Evolutionary conservation across 2,329 filamentous ascomycete species (phyloP).

Genomic region (Colletotrichum musicola): DNA sequence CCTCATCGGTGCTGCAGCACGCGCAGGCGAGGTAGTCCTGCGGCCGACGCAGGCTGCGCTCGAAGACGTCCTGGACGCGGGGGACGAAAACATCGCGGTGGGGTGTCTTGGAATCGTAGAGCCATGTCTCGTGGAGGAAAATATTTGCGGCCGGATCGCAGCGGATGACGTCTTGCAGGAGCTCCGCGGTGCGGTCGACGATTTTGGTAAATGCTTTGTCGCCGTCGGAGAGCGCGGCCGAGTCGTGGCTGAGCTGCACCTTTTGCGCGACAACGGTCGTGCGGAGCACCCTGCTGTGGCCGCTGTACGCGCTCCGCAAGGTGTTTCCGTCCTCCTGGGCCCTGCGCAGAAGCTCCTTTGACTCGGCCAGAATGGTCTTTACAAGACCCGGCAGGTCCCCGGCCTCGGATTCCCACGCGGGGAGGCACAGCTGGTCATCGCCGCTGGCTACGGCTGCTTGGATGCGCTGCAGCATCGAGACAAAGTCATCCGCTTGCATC

Average conservation of each 20-base stretch:
- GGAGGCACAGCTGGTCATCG: slow-evolving; percentile 53
- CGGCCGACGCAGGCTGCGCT: slow-evolving; percentile 78
- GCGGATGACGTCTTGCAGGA: slow-evolving; percentile 55
- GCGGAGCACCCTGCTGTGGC: slow-evolving; percentile 76
- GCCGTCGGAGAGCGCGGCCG: slow-evolving; percentile 75
- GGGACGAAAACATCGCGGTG: slow-evolving; percentile 82
- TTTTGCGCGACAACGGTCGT: slow-evolving; percentile 86
- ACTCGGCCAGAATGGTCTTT: slow-evolving; percentile 56
- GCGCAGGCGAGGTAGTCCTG: slow-evolving; percentile 82
- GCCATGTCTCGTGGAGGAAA: slow-evolving; percentile 78
- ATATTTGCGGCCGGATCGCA: slow-evolving; percentile 58
- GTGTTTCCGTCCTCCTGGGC: slow-evolving; percentile 60
- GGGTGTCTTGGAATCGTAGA: slow-evolving; percentile 79
- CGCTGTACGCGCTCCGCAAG: slow-evolving; percentile 81
- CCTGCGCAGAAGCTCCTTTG: slow-evolving; percentile 60
- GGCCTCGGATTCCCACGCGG: slow-evolving; percentile 49
- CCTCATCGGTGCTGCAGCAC: slow-evolving; percentile 70
- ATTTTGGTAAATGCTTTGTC: slow-evolving; percentile 78
- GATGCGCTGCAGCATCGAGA: slow-evolving; percentile 57
- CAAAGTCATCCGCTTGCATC: slow-evolving; percentile 65
- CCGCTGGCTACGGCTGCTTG: slow-evolving; percentile 52
- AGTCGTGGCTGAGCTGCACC: slow-evolving; percentile 82
- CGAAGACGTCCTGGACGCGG: slow-evolving; percentile 76
- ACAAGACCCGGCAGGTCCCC: slow-evolving; percentile 51
- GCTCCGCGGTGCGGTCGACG: slow-evolving; percentile 67